A percentile compares a stretch with the other conserved stretches of the same genome.
Conservation (phyloP, 2,329 filamentous ascomycete genomes). For the Coniosporium tulheliwenetii region DNA sequence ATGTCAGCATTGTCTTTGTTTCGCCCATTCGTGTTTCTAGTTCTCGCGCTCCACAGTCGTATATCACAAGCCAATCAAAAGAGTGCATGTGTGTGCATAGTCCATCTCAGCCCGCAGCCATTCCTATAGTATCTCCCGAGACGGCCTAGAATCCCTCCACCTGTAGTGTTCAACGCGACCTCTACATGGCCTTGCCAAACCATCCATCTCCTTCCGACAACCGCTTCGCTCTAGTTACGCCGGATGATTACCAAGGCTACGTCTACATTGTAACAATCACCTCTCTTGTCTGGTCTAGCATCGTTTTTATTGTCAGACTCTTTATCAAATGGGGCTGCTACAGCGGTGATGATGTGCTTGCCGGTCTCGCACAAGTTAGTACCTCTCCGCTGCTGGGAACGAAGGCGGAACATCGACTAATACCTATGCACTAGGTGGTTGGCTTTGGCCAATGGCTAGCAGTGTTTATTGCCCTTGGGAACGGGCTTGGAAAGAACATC, state of each 20-base stretch:
- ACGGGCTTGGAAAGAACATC: neutral
- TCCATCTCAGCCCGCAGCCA: too few species aligned
- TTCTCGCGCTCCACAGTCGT: neutral
- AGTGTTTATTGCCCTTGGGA: neutral
- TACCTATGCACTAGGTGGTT: neutral
- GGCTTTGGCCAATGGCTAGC: neutral
- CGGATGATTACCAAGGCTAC: neutral
- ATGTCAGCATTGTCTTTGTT: neutral
- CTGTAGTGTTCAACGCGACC: neutral
- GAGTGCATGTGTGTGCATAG: neutral
- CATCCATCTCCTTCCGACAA: conserved; percentile 1
- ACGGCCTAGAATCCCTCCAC: neutral
- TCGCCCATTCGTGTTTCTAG: neutral
- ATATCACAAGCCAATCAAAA: neutral
- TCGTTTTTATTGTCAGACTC: neutral
- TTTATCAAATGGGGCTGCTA: neutral
- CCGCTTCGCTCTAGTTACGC: conserved; percentile 1
- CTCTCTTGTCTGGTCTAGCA: neutral
- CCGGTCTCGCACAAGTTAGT: conserved; percentile 4
- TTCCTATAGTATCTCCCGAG: neutral
- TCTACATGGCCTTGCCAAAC: neutral
- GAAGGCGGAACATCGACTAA: neutral
- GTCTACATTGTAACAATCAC: neutral
- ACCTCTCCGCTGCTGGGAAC: neutral
- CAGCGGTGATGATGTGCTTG: neutral